Evolutionary conservation across 164 flowering plant genomes (phyloP).

Genomic region (Cinnamomum micranthum): DNA sequence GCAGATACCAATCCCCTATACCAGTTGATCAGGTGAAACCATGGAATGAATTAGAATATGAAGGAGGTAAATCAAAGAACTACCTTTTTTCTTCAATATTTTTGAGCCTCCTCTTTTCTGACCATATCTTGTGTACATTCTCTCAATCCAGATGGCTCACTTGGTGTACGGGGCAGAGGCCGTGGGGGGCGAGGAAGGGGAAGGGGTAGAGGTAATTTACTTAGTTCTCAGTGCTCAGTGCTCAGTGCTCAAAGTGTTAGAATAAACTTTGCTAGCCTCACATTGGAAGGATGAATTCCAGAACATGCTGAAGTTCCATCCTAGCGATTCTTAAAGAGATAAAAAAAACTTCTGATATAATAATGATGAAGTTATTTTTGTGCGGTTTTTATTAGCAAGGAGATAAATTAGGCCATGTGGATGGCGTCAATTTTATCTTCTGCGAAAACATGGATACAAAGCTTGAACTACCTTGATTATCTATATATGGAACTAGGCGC

Average conservation of each 20-base stretch:
- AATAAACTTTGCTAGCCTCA: not conserved
- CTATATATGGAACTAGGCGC: not conserved
- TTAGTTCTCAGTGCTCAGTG: not conserved
- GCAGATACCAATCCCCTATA: constrained; percentile 60
- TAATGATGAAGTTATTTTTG: not conserved
- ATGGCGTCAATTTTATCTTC: not conserved
- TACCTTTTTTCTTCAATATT: not conserved
- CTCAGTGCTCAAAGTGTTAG: not conserved
- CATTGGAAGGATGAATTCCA: not conserved
- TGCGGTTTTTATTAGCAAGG: not conserved
- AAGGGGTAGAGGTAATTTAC: constrained; percentile 25
- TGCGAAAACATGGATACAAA: not conserved
- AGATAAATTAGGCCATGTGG: not conserved
- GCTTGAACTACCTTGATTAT: not conserved
- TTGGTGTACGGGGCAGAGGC: constrained; percentile 32
- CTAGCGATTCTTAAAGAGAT: not conserved
- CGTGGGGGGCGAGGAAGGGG: constrained; percentile 37
- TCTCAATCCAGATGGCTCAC: constrained; percentile 30
- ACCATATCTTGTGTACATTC: not conserved
- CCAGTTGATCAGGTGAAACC: constrained; percentile 65
- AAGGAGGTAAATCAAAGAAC: constrained; percentile 37
- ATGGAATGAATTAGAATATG: constrained; percentile 41
- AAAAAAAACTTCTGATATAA: not conserved
- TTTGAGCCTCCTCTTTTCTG: not conserved
- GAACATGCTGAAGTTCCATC: not conserved